Conservation (phyloP, 139 green algal genomes). For the Chlamydomonas asymmetrica region DNA sequence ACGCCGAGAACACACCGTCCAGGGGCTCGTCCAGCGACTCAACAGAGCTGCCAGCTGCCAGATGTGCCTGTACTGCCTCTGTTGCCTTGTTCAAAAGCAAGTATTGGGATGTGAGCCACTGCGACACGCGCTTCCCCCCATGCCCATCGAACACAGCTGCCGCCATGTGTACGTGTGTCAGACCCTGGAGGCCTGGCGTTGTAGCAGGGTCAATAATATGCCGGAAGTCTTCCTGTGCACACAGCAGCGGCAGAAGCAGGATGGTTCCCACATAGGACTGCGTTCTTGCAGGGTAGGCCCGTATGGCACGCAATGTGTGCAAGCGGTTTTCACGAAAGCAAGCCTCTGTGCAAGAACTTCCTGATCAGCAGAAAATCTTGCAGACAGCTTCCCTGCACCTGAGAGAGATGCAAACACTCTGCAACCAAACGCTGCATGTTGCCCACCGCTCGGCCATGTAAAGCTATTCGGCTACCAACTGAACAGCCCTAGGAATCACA, state of each 20-base stretch:
- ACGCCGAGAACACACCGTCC: constrained; percentile 13
- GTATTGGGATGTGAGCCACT: constrained; percentile 23
- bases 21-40: constrained; percentile 15
- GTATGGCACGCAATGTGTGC: background rate
- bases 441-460: too few relatives aligned
- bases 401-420: too few relatives aligned
- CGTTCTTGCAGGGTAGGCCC: background rate
- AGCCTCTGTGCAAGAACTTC: background rate
- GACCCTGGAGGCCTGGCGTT: background rate
- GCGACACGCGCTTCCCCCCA: constrained; percentile 20
- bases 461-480: too few relatives aligned
- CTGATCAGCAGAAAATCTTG: background rate
- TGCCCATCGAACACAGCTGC: constrained; percentile 31
- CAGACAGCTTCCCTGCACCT: background rate
- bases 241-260: constrained; percentile 6
- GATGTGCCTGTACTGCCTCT: constrained; percentile 17
- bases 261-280: constrained; percentile 7
- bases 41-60: constrained; percentile 5
- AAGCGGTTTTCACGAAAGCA: too few relatives aligned
- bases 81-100: constrained; percentile 17
- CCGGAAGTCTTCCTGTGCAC: constrained; percentile 25
- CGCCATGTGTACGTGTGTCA: constrained; percentile 21
- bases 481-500: too few relatives aligned
- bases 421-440: too few relatives aligned
- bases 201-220: constrained; percentile 4